A percentile compares a stretch with the other conserved stretches of the same genome.
Evolutionary conservation across 129 eudicot genomes (phyloP).

Genomic region (Artemisia argyi): DNA sequence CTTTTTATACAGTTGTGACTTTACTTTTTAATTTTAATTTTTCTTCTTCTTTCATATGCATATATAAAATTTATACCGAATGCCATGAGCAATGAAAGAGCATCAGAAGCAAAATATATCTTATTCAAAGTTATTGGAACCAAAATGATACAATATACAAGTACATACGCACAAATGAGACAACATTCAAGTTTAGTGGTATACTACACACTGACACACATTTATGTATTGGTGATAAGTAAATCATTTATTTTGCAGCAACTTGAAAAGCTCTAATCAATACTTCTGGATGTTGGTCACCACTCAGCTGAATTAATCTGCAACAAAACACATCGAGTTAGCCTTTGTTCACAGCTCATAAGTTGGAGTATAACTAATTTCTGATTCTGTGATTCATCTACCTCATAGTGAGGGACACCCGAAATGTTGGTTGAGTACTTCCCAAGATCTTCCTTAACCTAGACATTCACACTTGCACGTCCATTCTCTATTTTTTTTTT

Average conservation of each 20-base stretch:
- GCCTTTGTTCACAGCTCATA: slow-evolving; percentile 2
- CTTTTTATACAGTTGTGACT: too few species aligned
- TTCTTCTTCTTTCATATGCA: background rate
- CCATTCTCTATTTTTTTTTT: too few species aligned
- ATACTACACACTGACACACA: background rate
- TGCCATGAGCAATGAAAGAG: background rate
- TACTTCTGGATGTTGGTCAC: slow-evolving; percentile 83
- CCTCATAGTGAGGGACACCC: slow-evolving; percentile 87
- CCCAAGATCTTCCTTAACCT: too few species aligned
- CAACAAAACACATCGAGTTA: slow-evolving; percentile 8
- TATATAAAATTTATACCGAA: too few species aligned
- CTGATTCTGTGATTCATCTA: slow-evolving; percentile 40
- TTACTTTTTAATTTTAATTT: background rate
- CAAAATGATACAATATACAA: slow-evolving; percentile 5
- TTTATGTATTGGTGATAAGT: background rate
- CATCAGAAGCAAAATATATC: slow-evolving; percentile 14
- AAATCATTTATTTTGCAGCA: slow-evolving; percentile 39
- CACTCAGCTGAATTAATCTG: slow-evolving; percentile 85
- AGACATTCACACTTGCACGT: too few species aligned
- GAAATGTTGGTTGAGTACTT: slow-evolving; percentile 49
- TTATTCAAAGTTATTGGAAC: slow-evolving; percentile 4
- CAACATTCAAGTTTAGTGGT: slow-evolving; percentile 16
- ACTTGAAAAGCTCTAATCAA: slow-evolving; percentile 67
- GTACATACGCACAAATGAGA: slow-evolving; percentile 9
- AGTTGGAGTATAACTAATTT: slow-evolving; percentile 11